Base-by-base conservation (phyloP, 805 yeast genomes). In the Trichomonascus vanleenenianus region DNA sequence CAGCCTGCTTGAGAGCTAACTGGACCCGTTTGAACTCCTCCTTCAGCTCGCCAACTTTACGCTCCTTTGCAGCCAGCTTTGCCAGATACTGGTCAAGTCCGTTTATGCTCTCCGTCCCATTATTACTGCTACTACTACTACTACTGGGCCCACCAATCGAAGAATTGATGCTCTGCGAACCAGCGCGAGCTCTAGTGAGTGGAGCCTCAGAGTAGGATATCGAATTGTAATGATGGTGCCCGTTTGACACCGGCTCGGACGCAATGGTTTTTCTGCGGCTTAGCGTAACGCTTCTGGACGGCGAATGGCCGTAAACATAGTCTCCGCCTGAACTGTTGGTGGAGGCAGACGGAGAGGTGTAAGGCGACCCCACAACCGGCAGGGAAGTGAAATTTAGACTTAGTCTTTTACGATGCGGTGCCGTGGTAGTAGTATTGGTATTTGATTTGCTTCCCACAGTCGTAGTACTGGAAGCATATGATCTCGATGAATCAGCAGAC, bases 31-130 rank as follows among this genome's bases (percentile, higher is more conserved):
- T 46, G 34, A 60, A 40, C 30, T 57, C 63, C 40, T 57, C 60
- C 15, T 58, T 48, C 30, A 68, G 57, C 44, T 65, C 70, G 19
- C 60, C 58, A 8, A 68, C 67, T 3, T 58, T 59, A 2, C 70
- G 58, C 49, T 68, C 70, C 45, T 63, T 62, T 22, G 62, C 54
- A 1, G 72, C 72, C 30, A 68, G 57, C 40, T 63, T 56, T 22
- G 65, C 56, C 41, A 64, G 54, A 47, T 56, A 61, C 30, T 34
- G 36, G 19, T 53, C 55, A 19, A 51, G 39, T 19, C 43, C n/a
- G n/a, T n/a, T n/a, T n/a, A n/a, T 31, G 27, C 30, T 37, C 16
- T 20, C 15, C 3, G 39, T 7, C n/a, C 39, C 40, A 3, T 3
- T 22, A 22, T 22, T 5, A 8, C 8, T 22, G 27, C 27, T 22